Conservation (phyloP, 1,284 basidiomycete genomes). For the Apiotrichum siamense region DNA sequence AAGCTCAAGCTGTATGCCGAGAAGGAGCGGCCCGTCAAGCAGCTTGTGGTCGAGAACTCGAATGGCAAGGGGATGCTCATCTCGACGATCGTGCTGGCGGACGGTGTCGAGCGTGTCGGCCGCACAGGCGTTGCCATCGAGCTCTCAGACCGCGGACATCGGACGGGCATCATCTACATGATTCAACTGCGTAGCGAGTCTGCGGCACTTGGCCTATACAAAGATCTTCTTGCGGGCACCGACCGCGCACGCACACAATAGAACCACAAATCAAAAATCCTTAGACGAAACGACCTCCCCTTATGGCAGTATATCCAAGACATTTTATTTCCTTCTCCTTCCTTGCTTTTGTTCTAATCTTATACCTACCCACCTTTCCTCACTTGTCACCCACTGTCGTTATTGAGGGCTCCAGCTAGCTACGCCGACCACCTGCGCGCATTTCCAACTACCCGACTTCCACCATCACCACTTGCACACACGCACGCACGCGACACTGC, state of each 20-base stretch:
- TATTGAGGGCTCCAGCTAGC: too few species aligned
- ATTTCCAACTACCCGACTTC: too few species aligned
- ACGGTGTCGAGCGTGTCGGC: conserved; percentile 94
- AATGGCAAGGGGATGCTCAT: conserved; percentile 67
- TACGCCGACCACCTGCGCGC: too few species aligned
- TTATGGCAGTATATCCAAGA: neutral
- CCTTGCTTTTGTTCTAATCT: too few species aligned
- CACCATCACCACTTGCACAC: too few species aligned
- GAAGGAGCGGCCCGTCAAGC: conserved; percentile 74
- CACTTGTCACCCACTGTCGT: too few species aligned
- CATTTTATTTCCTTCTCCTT: too few species aligned
- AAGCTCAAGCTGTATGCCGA: conserved; percentile 77
- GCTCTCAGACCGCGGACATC: conserved; percentile 76
- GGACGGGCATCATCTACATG: conserved; percentile 98
- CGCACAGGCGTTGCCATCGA: conserved; percentile 97
- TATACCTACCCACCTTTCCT: neutral
- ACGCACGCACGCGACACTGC: too few species aligned
- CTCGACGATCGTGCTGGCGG: conserved; percentile 89
- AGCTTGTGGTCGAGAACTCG: conserved; percentile 87
- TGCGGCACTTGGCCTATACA: conserved; percentile 76
- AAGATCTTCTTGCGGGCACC: conserved; percentile 79
- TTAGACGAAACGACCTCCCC: too few species aligned
- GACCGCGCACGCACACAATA: conserved; percentile 53
- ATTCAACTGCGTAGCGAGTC: conserved; percentile 86
- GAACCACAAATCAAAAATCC: neutral